These are phyloP conservation scores for Amanita jacksonii DNA, from an alignment of 768 basidiomycete genomes.

Conservation along the genomic window DNA sequence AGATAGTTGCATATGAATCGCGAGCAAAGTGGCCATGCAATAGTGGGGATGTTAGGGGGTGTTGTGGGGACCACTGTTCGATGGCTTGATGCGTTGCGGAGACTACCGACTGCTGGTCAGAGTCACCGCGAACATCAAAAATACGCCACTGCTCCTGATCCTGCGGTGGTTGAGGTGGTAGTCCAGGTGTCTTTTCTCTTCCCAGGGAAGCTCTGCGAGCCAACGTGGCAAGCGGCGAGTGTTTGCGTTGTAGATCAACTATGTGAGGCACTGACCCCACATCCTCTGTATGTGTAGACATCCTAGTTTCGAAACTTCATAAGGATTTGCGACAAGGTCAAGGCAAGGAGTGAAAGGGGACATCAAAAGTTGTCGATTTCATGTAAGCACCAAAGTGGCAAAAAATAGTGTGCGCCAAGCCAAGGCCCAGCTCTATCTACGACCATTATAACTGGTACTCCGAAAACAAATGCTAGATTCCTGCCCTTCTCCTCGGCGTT, in stretches of 20 bases:
- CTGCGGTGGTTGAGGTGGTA: neutral
- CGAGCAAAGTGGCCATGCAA: slow-evolving; percentile 39
- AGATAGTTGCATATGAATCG: slow-evolving; percentile 31
- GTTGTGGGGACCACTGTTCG: neutral
- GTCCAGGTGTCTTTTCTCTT: slow-evolving; percentile 17
- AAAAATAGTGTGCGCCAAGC: too few relatives aligned
- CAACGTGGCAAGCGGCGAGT: slow-evolving; percentile 51
- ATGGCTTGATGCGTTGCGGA: slow-evolving; percentile 9
- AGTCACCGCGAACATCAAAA: neutral
- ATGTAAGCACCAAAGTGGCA: too few relatives aligned
- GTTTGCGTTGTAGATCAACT: slow-evolving; percentile 22
- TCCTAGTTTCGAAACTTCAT: neutral
- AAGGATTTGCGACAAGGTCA: too few relatives aligned
- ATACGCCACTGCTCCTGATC: neutral
- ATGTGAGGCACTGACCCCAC: slow-evolving; percentile 8
- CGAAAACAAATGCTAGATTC: slow-evolving; percentile 36
- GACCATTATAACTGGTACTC: too few relatives aligned
- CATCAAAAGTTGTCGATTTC: too few relatives aligned
- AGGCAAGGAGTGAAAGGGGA: too few relatives aligned
- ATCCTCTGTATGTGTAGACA: neutral
- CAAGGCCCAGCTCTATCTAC: too few relatives aligned
- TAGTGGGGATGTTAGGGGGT: slow-evolving; percentile 28
- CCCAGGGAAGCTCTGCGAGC: slow-evolving; percentile 44
- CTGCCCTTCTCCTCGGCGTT: slow-evolving; percentile 66
- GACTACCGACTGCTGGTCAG: neutral